Evolutionary conservation across 441 rosid genomes (phyloP).

Genomic region (Populus trichocarpa): DNA sequence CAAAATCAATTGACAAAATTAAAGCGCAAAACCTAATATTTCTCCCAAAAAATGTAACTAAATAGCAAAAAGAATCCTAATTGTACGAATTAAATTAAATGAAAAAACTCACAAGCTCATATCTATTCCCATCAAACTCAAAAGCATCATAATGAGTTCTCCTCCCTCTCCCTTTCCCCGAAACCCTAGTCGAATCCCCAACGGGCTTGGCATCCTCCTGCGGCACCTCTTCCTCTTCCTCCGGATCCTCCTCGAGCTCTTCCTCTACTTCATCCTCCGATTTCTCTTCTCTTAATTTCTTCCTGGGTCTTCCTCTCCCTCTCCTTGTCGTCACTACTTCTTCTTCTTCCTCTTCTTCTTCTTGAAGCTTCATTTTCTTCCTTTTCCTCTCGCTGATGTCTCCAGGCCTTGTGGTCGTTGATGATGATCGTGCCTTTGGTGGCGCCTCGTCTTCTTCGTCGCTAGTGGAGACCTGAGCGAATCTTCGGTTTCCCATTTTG

Average conservation of each 20-base stretch:
- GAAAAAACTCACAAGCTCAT: conserved; percentile 63
- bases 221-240: conserved; percentile 45
- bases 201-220: conserved; percentile 81
- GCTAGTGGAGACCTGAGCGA: conserved; percentile 69
- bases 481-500: conserved; percentile 63
- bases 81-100: not conserved
- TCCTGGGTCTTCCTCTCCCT: conserved; percentile 40
- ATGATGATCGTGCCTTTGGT: conserved; percentile 32
- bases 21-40: not conserved
- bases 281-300: conserved; percentile 22
- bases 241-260: conserved; percentile 33
- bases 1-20: not conserved
- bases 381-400: conserved; percentile 25
- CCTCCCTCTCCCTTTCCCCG: conserved; percentile 77
- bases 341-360: conserved; percentile 37
- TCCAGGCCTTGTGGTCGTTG: conserved; percentile 27
- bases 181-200: conserved; percentile 52
- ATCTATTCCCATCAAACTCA: conserved; percentile 74
- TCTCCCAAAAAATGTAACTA: conserved; percentile 1
- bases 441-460: conserved; percentile 77
- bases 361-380: conserved; percentile 46
- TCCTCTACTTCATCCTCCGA: conserved; percentile 28
- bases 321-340: conserved; percentile 22
- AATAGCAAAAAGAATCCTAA: not conserved
- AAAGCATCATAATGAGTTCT: conserved; percentile 57